Evolutionary conservation across 164 flowering plant genomes (phyloP).

Genomic region (Tetrastigma voinierianum): DNA sequence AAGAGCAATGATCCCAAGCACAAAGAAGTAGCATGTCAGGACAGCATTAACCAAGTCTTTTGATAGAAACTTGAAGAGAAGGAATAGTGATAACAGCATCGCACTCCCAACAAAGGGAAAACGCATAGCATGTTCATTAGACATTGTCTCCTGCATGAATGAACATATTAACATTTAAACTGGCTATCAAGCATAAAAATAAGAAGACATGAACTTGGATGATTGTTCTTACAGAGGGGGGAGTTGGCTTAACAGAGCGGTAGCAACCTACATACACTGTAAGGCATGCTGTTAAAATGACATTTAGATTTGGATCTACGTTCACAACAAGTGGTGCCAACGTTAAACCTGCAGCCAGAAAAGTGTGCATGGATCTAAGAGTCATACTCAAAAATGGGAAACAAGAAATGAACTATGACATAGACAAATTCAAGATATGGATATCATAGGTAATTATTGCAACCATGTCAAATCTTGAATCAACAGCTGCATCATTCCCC

Average conservation of each 20-base stretch:
- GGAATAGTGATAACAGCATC: conserved; percentile 81
- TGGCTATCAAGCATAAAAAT: neutral
- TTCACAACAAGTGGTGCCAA: conserved; percentile 87
- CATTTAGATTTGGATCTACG: conserved; percentile 91
- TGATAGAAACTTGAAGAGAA: conserved; percentile 92
- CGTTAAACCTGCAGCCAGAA: conserved; percentile 59
- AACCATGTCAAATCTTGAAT: too few species aligned
- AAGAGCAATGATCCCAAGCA: conserved; percentile 91
- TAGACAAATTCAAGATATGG: too few species aligned
- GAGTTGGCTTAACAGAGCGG: conserved; percentile 95
- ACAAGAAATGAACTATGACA: too few species aligned
- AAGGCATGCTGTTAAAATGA: conserved; percentile 86
- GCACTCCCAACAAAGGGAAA: conserved; percentile 98
- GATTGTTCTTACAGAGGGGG: conserved; percentile 73
- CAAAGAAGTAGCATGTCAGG: conserved; percentile 85
- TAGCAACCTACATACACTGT: conserved; percentile 91
- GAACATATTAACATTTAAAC: neutral
- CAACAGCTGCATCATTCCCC: too few species aligned
- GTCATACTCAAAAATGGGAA: too few species aligned
- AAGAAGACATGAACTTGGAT: neutral
- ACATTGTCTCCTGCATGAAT: conserved; percentile 89
- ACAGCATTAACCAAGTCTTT: conserved; percentile 98
- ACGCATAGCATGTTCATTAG: conserved; percentile 96
- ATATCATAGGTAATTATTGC: too few species aligned
- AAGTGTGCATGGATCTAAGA: too few species aligned